Evolutionary conservation across 2,329 filamentous ascomycete species (phyloP).

Genomic region (Coniochaeta sp.): DNA sequence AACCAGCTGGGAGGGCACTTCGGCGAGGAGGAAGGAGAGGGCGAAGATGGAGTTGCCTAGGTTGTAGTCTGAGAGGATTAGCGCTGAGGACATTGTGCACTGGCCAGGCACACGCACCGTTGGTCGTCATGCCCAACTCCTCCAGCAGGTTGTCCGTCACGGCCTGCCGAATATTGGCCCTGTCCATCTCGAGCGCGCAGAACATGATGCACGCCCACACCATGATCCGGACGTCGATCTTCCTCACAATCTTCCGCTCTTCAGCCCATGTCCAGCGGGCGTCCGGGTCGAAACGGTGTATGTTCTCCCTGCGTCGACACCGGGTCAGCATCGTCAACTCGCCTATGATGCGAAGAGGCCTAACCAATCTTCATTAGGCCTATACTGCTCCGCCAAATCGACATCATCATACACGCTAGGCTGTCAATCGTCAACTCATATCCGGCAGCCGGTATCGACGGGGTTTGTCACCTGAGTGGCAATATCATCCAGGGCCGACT

Average conservation of each 20-base stretch:
- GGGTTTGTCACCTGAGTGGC: slow-evolving; percentile 11
- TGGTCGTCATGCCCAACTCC: slow-evolving; percentile 25
- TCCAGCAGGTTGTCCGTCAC: slow-evolving; percentile 25
- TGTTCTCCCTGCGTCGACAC: slow-evolving; percentile 18
- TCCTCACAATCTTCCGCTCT: slow-evolving; percentile 22
- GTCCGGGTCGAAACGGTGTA: slow-evolving; percentile 28
- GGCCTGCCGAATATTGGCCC: slow-evolving; percentile 33
- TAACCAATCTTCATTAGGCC: slow-evolving; percentile 12
- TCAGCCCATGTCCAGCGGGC: slow-evolving; percentile 29
- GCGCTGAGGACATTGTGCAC: background rate
- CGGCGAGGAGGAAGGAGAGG: slow-evolving; percentile 46
- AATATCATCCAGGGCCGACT: slow-evolving; percentile 10
- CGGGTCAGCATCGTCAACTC: background rate
- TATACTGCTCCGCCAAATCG: slow-evolving; percentile 12
- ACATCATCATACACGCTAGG: slow-evolving; percentile 16
- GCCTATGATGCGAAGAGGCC: background rate
- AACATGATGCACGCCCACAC: slow-evolving; percentile 47
- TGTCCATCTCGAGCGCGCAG: slow-evolving; percentile 43
- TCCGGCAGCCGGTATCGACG: background rate
- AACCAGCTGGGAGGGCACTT: slow-evolving; percentile 54
- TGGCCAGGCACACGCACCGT: slow-evolving; percentile 14
- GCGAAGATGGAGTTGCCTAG: slow-evolving; percentile 48
- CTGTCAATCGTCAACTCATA: slow-evolving; percentile 2
- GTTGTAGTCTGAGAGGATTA: slow-evolving; percentile 35
- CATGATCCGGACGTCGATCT: slow-evolving; percentile 44